Percentiles rank a stretch among this genome's conserved stretches.
phyloP scores from a whole-genome alignment of 208 protist species.

The Wallacemonas sp. region DNA sequence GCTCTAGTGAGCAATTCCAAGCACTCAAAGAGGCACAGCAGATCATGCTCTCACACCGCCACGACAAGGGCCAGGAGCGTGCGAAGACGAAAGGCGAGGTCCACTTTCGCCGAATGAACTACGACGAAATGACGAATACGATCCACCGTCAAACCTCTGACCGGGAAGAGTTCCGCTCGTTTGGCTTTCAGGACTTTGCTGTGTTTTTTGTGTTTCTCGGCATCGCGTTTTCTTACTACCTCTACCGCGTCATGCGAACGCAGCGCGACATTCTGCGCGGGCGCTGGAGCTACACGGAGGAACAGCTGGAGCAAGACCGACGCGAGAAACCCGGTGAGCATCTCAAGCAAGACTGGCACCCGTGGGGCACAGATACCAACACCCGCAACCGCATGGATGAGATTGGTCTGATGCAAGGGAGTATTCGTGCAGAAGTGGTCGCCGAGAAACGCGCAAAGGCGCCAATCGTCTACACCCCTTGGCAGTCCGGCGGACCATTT shows the following conservation, averaged over 20 bases:
- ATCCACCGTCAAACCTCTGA: slow-evolving; percentile 80
- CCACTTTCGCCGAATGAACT: slow-evolving; percentile 78
- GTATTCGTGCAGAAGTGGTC: slow-evolving; percentile 54
- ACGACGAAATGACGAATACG: slow-evolving; percentile 76
- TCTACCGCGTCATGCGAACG: slow-evolving; percentile 60
- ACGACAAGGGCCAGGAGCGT: slow-evolving; percentile 54
- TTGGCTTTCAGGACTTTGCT: slow-evolving; percentile 58
- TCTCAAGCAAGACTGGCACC: slow-evolving; percentile 56
- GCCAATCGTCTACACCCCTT: slow-evolving; percentile 71
- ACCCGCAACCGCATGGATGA: slow-evolving; percentile 76
- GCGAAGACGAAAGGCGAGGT: slow-evolving; percentile 34
- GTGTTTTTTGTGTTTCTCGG: slow-evolving; percentile 63
- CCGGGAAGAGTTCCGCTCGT: slow-evolving; percentile 67
- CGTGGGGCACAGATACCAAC: slow-evolving; percentile 64
- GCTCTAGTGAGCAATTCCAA: slow-evolving; percentile 79
- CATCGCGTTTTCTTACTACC: slow-evolving; percentile 46
- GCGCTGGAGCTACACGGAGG: slow-evolving; percentile 80
- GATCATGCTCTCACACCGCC: slow-evolving; percentile 72
- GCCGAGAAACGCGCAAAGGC: slow-evolving; percentile 57
- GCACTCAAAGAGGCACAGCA: slow-evolving; percentile 84
- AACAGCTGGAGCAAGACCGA: slow-evolving; percentile 39
- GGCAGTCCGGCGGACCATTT: slow-evolving; percentile 80
- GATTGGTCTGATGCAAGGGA: slow-evolving; percentile 76
- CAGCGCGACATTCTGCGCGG: slow-evolving; percentile 62
- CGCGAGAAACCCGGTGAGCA: slow-evolving; percentile 14